These are phyloP conservation scores for Fusarium sp. DNA, from an alignment of 2,329 filamentous ascomycete species.

Conservation along the genomic window DNA sequence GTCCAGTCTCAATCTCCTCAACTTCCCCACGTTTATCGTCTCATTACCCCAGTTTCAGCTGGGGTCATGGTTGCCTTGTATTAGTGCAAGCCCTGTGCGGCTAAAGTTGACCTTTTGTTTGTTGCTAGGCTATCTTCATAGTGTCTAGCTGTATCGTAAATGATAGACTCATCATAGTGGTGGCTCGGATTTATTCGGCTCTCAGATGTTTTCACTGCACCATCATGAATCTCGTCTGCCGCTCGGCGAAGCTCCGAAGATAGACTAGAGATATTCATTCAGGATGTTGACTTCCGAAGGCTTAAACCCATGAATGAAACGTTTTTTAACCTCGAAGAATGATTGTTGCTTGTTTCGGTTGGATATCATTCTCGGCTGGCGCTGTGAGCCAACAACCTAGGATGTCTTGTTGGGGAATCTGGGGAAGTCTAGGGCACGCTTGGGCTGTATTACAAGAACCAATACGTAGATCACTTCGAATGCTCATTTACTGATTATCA, in stretches of 20 bases:
- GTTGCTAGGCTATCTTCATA: background rate
- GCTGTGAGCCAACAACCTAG: background rate
- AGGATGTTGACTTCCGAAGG: background rate
- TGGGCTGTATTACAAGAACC: background rate
- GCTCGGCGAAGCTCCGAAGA: constrained; percentile 36
- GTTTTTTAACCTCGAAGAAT: background rate
- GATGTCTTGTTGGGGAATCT: background rate
- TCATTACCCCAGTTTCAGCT: constrained; percentile 26
- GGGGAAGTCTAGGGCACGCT: background rate
- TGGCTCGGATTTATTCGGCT: constrained; percentile 2
- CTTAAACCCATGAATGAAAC: background rate
- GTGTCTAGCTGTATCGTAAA: background rate
- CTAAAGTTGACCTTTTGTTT: constrained; percentile 17
- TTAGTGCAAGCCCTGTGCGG: constrained; percentile 21
- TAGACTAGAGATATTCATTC: background rate
- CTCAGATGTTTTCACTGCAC: background rate
- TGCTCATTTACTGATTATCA: background rate
- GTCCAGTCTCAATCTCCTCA: constrained; percentile 16
- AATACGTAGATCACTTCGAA: background rate
- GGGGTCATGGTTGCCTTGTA: constrained; percentile 2
- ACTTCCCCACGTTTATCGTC: constrained; percentile 23
- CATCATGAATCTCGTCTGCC: background rate
- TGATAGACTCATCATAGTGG: background rate
- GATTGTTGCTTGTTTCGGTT: background rate
- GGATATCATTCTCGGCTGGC: background rate